A percentile compares a stretch with the other conserved stretches of the same genome.
Evolutionary conservation across 139 green algal genomes (phyloP).

Genomic region (Picochlorum sp.): DNA sequence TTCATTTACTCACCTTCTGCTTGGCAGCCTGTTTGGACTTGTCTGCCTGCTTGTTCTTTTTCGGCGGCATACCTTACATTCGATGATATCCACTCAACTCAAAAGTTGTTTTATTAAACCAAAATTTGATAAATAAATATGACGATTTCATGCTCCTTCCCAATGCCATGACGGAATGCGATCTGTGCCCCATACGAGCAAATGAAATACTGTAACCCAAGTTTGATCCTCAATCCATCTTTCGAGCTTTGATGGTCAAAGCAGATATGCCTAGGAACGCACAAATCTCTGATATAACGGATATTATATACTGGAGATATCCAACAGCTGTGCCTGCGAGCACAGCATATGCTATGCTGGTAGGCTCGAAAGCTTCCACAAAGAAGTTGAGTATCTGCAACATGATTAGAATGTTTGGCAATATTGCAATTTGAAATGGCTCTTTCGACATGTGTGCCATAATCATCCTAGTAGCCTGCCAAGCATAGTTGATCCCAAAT

Average conservation of each 20-base stretch:
- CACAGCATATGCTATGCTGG: conserved; percentile 21
- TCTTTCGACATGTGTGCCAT: conserved; percentile 89
- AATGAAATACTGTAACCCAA: too few species aligned
- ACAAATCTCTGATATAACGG: conserved; percentile 63
- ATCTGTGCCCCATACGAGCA: too few species aligned
- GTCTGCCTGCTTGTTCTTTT: neutral
- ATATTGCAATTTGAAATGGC: conserved; percentile 45
- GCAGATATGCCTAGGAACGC: conserved; percentile 63
- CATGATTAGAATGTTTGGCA: conserved; percentile 35
- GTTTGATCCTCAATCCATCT: too few species aligned
- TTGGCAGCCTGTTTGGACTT: conserved; percentile 15
- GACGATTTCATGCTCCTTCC: neutral
- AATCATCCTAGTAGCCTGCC: conserved; percentile 70
- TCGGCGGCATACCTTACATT: conserved; percentile 13
- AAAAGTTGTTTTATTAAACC: too few species aligned
- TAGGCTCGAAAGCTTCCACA: conserved; percentile 2
- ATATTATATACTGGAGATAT: conserved; percentile 63
- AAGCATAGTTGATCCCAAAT: conserved; percentile 37
- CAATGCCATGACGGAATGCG: neutral
- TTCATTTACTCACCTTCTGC: conserved; percentile 10
- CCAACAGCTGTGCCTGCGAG: conserved; percentile 26
- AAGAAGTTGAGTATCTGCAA: conserved; percentile 1
- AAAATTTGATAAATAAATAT: too few species aligned
- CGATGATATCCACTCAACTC: too few species aligned
- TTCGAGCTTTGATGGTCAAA: conserved; percentile 50